Percentiles rank a stretch among this genome's conserved stretches.
phyloP scores from a whole-genome alignment of 345 rosid species.

The Alliaria petiolata region DNA sequence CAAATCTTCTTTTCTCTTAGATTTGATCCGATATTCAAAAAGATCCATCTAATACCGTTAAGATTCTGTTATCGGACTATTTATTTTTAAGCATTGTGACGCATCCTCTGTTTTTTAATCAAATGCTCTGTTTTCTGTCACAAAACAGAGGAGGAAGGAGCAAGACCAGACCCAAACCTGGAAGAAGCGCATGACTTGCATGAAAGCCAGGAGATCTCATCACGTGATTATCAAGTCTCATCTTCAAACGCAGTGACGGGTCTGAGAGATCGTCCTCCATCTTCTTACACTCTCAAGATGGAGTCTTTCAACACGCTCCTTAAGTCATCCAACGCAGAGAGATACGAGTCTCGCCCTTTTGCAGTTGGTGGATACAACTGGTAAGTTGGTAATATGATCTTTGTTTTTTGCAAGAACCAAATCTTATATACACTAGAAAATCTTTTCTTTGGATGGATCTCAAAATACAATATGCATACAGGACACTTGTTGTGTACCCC shows the following conservation, averaged over 20 bases:
- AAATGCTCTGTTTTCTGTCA: background rate
- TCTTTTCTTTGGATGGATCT: background rate
- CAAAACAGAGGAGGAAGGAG: background rate
- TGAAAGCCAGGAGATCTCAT: background rate
- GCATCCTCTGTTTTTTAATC: background rate
- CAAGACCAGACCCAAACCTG: background rate
- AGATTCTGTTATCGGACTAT: background rate
- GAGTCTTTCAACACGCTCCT: slow-evolving; percentile 1
- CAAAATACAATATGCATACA: background rate
- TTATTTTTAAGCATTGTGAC: background rate
- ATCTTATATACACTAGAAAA: background rate
- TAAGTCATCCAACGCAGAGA: background rate
- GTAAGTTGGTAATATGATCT: slow-evolving; percentile 1
- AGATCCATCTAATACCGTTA: background rate
- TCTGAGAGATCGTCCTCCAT: slow-evolving; percentile 5
- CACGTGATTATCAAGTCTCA: slow-evolving; percentile 8
- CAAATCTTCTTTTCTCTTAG: background rate
- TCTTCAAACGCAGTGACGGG: background rate
- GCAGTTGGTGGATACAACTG: background rate
- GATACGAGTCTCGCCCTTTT: slow-evolving; percentile 6
- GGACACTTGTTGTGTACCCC: background rate
- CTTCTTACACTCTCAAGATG: slow-evolving; percentile 11
- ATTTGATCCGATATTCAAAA: background rate
- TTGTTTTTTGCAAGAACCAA: background rate
- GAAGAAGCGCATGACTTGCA: background rate